Conservation (phyloP, 208 protist species). For the Trypanosoma caninum region DNA sequence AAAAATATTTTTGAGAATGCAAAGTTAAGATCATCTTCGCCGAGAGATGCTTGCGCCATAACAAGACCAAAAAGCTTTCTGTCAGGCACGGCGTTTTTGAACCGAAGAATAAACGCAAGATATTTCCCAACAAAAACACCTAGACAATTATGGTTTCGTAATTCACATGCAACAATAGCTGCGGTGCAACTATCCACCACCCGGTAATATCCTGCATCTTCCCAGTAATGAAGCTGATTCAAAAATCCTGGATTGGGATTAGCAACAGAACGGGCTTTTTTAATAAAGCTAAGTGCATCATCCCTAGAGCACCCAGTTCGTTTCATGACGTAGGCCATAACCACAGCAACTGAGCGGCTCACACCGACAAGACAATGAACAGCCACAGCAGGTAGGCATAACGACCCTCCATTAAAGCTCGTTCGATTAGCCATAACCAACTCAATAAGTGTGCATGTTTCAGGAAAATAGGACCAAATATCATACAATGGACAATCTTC, state of each 20-base stretch:
- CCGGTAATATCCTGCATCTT: conserved; percentile 37
- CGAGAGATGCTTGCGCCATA: conserved; percentile 13
- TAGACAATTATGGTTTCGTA: conserved; percentile 35
- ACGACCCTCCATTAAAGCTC: background rate
- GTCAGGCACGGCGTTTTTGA: conserved; percentile 51
- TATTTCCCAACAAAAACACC: conserved; percentile 29
- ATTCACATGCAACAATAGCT: conserved; percentile 38
- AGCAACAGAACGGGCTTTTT: conserved; percentile 45
- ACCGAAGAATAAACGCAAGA: conserved; percentile 39
- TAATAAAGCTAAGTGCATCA: conserved; percentile 58
- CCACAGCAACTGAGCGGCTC: conserved; percentile 75
- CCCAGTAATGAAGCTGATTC: conserved; percentile 61
- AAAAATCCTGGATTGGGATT: conserved; percentile 80
- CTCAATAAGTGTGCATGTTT: conserved; percentile 61
- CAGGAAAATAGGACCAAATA: conserved; percentile 63
- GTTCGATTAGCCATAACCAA: conserved; percentile 41
- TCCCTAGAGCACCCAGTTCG: conserved; percentile 37
- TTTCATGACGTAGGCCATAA: conserved; percentile 87
- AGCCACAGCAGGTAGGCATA: conserved; percentile 33
- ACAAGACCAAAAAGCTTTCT: conserved; percentile 61
- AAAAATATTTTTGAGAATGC: conserved; percentile 41
- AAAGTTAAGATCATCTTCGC: conserved; percentile 15
- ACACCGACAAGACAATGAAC: conserved; percentile 90
- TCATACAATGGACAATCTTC: conserved; percentile 71
- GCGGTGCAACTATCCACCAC: conserved; percentile 57